Evolutionary conservation across 2,329 filamentous ascomycete genomes (phyloP).

Genomic region (Davidsoniella eucalypti): DNA sequence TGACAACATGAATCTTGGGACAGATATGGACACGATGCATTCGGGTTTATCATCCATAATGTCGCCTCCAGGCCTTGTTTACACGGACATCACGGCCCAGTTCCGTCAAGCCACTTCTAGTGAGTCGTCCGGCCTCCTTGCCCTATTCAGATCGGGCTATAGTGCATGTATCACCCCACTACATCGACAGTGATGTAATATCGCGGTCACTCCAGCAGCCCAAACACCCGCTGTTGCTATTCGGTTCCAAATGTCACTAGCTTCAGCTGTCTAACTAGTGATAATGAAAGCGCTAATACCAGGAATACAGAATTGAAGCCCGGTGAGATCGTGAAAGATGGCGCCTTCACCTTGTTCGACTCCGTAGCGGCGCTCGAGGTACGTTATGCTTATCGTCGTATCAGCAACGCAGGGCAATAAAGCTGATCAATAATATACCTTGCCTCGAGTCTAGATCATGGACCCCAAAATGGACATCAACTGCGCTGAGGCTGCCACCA

Average conservation of each 20-base stretch:
- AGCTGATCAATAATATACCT: not conserved
- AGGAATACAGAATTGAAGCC: conserved; percentile 8
- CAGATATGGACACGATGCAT: conserved; percentile 1
- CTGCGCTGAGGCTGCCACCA: conserved; percentile 58
- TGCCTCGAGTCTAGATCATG: conserved; percentile 55
- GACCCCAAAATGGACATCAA: conserved; percentile 98
- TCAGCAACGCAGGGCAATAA: too few relatives aligned
- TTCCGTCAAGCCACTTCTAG: conserved; percentile 10
- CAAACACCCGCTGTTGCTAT: not conserved
- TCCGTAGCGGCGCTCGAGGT: conserved; percentile 75
- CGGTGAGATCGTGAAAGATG: conserved; percentile 86
- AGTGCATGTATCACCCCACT: conserved; percentile 2
- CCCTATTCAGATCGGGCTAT: not conserved
- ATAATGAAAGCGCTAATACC: too few relatives aligned
- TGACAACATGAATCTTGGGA: too few relatives aligned
- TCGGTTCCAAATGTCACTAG: not conserved
- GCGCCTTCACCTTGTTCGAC: conserved; percentile 83
- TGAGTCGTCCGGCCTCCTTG: not conserved
- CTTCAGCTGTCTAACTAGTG: not conserved
- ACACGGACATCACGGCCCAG: conserved; percentile 10
- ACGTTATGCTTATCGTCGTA: conserved; percentile 14
- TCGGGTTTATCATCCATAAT: not conserved
- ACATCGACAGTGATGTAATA: not conserved
- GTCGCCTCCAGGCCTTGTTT: conserved; percentile 7
- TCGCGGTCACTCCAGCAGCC: too few relatives aligned